phyloP scores from a whole-genome alignment of 306 rosid species.

The Rosa persica region DNA sequence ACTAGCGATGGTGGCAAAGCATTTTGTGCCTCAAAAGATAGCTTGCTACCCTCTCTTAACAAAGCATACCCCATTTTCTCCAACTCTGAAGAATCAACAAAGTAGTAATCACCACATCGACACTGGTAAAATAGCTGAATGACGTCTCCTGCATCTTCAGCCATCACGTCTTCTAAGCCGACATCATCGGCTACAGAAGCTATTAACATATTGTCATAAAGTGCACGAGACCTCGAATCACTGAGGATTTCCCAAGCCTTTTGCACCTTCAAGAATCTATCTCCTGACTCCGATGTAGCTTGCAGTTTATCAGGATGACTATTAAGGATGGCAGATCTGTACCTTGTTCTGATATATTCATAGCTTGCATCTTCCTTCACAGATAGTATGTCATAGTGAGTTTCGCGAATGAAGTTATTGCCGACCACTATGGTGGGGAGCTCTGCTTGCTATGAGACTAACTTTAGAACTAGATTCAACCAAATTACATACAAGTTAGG shows the following conservation, averaged over 20 bases:
- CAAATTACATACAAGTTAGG: background rate
- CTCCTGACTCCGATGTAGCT: conserved; percentile 37
- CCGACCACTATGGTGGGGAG: conserved; percentile 42
- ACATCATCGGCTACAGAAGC: conserved; percentile 65
- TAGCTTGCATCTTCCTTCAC: conserved; percentile 67
- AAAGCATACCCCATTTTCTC: conserved; percentile 67
- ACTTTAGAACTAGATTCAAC: background rate
- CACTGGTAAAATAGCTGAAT: conserved; percentile 69
- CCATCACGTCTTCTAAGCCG: conserved; percentile 59
- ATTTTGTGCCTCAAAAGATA: conserved; percentile 44
- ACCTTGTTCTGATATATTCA: conserved; percentile 69
- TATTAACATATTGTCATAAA: conserved; percentile 57
- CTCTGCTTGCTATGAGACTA: conserved; percentile 19
- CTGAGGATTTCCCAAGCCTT: conserved; percentile 92
- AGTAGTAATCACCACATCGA: conserved; percentile 81
- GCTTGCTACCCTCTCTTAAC: conserved; percentile 44
- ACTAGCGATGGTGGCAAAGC: conserved; percentile 59
- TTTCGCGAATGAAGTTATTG: conserved; percentile 44
- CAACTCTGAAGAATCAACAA: conserved; percentile 66
- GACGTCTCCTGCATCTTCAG: conserved; percentile 54
- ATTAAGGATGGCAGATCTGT: conserved; percentile 69
- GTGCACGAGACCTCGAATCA: conserved; percentile 48
- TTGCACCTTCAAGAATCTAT: conserved; percentile 69
- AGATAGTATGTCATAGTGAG: conserved; percentile 64
- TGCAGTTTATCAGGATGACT: conserved; percentile 79